Evolutionary conservation across 2,329 filamentous ascomycete genomes (phyloP).

Genomic region (Aspergillus proliferans): DNA sequence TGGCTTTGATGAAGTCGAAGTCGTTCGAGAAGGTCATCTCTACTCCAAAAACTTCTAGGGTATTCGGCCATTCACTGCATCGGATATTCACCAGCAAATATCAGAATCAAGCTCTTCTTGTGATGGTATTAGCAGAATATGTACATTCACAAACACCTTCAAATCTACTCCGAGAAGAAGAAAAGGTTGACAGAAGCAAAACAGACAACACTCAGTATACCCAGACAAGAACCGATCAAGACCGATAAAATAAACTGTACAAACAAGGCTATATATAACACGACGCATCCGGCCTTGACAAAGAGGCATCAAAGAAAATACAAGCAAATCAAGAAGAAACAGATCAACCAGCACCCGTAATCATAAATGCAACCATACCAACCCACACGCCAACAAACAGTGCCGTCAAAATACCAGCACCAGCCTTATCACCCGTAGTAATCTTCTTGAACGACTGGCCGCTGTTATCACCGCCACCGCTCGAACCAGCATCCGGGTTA

Average conservation of each 20-base stretch:
- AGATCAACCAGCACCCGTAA: constrained; percentile 18
- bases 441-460: constrained; percentile 8
- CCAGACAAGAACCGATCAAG: too few species aligned
- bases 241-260: not conserved
- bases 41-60: too few species aligned
- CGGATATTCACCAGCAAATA: too few species aligned
- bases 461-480: constrained; percentile 14
- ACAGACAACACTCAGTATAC: too few species aligned
- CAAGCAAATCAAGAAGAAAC: not conserved
- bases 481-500: constrained; percentile 25
- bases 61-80: too few species aligned
- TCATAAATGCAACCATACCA: constrained; percentile 26
- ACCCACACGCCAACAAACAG: constrained; percentile 23
- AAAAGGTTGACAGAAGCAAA: too few species aligned
- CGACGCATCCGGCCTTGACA: not conserved
- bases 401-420: constrained; percentile 34
- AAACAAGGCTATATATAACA: not conserved
- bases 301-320: not conserved
- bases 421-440: constrained; percentile 31
- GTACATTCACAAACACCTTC: too few species aligned
- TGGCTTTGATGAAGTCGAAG: too few species aligned
- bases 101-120: too few species aligned
- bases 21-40: too few species aligned
- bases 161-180: too few species aligned
- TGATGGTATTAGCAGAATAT: too few species aligned